Conservation (phyloP, 2,329 filamentous ascomycete genomes). For the Paecilomyces sp. region DNA sequence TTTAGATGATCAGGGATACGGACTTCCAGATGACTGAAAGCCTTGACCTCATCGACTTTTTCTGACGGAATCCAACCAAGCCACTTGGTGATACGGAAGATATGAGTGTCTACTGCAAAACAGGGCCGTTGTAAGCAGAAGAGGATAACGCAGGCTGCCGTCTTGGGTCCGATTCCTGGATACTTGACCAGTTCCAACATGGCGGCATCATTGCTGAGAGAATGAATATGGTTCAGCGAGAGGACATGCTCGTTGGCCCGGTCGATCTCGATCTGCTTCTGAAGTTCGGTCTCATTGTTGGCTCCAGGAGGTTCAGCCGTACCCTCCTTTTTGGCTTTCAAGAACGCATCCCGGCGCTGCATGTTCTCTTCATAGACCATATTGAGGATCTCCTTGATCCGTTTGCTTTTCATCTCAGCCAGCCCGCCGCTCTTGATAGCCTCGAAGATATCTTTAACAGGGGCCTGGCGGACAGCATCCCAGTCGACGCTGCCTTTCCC, state of each 20-base stretch:
- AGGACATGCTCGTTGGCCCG: slow-evolving; percentile 54
- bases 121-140: slow-evolving; percentile 58
- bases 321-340: slow-evolving; percentile 35
- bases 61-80: slow-evolving; percentile 53
- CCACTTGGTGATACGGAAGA: slow-evolving; percentile 57
- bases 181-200: slow-evolving; percentile 52
- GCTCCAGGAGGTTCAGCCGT: slow-evolving; percentile 40
- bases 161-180: slow-evolving; percentile 60
- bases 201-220: slow-evolving; percentile 48
- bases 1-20: slow-evolving; percentile 56
- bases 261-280: slow-evolving; percentile 52
- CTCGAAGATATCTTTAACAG: slow-evolving; percentile 55
- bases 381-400: slow-evolving; percentile 68
- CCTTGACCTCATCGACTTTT: slow-evolving; percentile 38
- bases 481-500: slow-evolving; percentile 69
- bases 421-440: slow-evolving; percentile 67
- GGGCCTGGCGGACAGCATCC: slow-evolving; percentile 59
- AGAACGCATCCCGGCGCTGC: slow-evolving; percentile 45
- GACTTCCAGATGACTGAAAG: slow-evolving; percentile 55
- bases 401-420: slow-evolving; percentile 60
- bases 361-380: slow-evolving; percentile 64
- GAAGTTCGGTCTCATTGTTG: slow-evolving; percentile 32
- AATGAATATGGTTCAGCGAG: slow-evolving; percentile 57
- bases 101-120: slow-evolving; percentile 61
- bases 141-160: slow-evolving; percentile 56